phyloP scores from a whole-genome alignment of 2,329 filamentous ascomycete species.

The Tetracladium maxilliforme region DNA sequence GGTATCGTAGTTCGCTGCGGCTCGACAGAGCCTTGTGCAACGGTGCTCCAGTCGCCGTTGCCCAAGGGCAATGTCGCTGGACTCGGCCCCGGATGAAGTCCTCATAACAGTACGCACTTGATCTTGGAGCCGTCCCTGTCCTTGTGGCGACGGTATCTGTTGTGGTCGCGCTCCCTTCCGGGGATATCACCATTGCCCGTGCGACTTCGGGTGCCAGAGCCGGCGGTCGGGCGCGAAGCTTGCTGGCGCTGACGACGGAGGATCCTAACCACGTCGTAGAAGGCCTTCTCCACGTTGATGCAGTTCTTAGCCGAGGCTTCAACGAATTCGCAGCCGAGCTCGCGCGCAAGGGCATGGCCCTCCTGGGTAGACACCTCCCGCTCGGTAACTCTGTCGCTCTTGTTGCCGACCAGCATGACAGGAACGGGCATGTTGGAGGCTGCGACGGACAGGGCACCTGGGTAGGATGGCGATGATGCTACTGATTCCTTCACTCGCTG shows the following conservation, averaged over 20 bases:
- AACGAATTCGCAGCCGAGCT: slow-evolving; percentile 90
- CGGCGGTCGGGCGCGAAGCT: too few species aligned
- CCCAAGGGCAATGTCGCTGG: too few species aligned
- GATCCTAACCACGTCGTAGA: slow-evolving; percentile 92
- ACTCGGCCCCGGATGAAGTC: too few species aligned
- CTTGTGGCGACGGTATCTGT: too few species aligned
- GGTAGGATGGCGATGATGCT: slow-evolving; percentile 61
- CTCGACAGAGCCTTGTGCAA: too few species aligned
- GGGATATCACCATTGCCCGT: background rate
- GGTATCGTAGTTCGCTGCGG: too few species aligned
- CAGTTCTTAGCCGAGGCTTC: slow-evolving; percentile 96
- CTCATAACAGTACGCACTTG: too few species aligned
- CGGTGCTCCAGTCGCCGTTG: too few species aligned
- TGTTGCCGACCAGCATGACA: slow-evolving; percentile 97
- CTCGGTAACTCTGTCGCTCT: slow-evolving; percentile 92
- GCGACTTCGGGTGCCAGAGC: background rate
- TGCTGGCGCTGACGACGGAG: slow-evolving; percentile 66
- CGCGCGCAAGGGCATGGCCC: slow-evolving; percentile 78
- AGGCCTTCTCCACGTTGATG: slow-evolving; percentile 96
- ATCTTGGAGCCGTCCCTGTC: too few species aligned
- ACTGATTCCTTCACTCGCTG: slow-evolving; percentile 92
- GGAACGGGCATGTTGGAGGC: slow-evolving; percentile 53
- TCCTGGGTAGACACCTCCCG: slow-evolving; percentile 95
- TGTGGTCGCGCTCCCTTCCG: background rate
- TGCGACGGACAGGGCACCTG: slow-evolving; percentile 50